A percentile compares a stretch with the other conserved stretches of the same genome.
phyloP scores from a whole-genome alignment of 805 yeast species.

The Candida tibetensis region DNA sequence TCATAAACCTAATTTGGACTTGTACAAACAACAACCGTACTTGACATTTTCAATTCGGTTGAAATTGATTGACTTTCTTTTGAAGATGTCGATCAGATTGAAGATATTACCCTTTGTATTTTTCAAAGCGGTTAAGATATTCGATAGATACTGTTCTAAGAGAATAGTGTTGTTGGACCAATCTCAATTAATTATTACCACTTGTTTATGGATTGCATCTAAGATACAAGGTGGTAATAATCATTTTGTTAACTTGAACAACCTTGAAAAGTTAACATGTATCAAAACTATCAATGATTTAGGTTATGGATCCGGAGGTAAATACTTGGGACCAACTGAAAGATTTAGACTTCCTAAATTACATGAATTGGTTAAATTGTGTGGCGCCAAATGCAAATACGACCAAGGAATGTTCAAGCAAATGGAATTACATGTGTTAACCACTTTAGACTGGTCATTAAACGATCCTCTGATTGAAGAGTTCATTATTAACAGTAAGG shows the following conservation, averaged over 20 bases:
- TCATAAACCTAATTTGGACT: conserved; percentile 46
- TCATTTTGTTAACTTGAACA: conserved; percentile 52
- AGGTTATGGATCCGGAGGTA: conserved; percentile 52
- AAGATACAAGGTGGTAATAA: conserved; percentile 77
- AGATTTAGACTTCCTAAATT: conserved; percentile 74
- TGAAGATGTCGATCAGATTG: conserved; percentile 66
- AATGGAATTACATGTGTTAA: conserved; percentile 74
- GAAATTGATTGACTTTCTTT: conserved; percentile 72
- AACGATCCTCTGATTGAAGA: conserved; percentile 55
- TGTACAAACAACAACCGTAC: conserved; percentile 88
- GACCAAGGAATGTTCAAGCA: conserved; percentile 48
- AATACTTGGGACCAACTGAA: conserved; percentile 67
- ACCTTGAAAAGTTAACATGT: conserved; percentile 19
- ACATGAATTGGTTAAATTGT: conserved; percentile 65
- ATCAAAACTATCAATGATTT: conserved; percentile 35
- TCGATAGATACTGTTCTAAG: conserved; percentile 89
- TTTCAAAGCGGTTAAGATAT: conserved; percentile 67
- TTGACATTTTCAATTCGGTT: conserved; percentile 70
- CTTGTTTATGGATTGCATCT: conserved; percentile 90
- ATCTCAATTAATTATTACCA: conserved; percentile 85
- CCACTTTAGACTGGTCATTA: conserved; percentile 70
- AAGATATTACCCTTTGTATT: conserved; percentile 65
- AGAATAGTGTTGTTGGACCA: conserved; percentile 83
- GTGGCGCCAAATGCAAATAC: conserved; percentile 61
- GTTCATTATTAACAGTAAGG: conserved; percentile 29